Percentiles rank a stretch among this genome's conserved stretches.
These are phyloP conservation scores for Alternaria dauci DNA, from an alignment of 2,329 filamentous ascomycete species.

Conservation along the genomic window DNA sequence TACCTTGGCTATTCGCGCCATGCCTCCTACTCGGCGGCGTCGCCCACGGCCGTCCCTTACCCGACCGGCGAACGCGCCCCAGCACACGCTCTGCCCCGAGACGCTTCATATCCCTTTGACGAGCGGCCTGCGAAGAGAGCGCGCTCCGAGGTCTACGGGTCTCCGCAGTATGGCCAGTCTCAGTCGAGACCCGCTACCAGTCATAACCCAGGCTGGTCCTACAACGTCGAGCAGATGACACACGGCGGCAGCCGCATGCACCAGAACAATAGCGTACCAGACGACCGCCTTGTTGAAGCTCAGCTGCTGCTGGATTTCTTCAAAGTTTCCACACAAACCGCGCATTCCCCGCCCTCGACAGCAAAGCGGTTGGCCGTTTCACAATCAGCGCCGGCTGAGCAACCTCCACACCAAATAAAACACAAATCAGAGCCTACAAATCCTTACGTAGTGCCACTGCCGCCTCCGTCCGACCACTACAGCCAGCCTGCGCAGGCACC, in stretches of 20 bases:
- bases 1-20: constrained; percentile 35
- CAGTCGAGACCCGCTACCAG: constrained; percentile 58
- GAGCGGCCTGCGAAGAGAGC: constrained; percentile 68
- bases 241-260: constrained; percentile 47
- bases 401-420: constrained; percentile 15
- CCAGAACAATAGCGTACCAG: constrained; percentile 44
- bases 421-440: constrained; percentile 19
- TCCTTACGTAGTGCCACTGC: constrained; percentile 16
- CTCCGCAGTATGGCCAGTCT: constrained; percentile 48
- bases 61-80: constrained; percentile 33
- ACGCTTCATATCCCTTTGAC: constrained; percentile 26
- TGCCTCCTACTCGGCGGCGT: constrained; percentile 28
- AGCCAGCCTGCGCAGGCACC: constrained; percentile 22
- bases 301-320: constrained; percentile 57
- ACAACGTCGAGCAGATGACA: constrained; percentile 52
- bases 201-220: constrained; percentile 52
- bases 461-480: constrained; percentile 16
- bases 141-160: constrained; percentile 65
- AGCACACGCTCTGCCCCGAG: constrained; percentile 29
- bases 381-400: constrained; percentile 21
- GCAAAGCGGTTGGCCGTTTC: constrained; percentile 43
- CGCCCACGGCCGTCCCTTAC: constrained; percentile 31
- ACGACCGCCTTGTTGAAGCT: constrained; percentile 54
- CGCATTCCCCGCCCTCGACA: constrained; percentile 37
- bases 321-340: constrained; percentile 40